A percentile compares a stretch with the other conserved stretches of the same genome.
Conservation (phyloP, 495 filamentous ascomycete species). For the Penicillium samsonianum region DNA sequence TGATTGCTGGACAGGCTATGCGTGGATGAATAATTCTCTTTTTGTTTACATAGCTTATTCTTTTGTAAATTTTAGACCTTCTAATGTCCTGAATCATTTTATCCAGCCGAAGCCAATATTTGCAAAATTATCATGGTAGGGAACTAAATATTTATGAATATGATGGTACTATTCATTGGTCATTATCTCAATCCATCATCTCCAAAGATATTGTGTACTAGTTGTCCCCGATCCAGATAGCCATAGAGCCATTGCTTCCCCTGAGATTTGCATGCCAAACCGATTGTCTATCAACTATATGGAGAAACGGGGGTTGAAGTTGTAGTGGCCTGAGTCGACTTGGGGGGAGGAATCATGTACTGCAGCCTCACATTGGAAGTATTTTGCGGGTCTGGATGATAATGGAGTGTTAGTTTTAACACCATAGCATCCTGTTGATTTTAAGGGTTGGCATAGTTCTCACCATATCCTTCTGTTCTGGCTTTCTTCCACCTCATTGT, state of each 20-base stretch:
- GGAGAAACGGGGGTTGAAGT: not conserved
- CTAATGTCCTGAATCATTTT: not conserved
- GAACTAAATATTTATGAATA: not conserved
- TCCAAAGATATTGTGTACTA: not conserved
- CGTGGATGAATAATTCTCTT: constrained; percentile 11
- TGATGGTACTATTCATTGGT: not conserved
- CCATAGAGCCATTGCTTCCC: not conserved
- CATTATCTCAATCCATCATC: not conserved
- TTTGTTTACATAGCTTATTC: constrained; percentile 2
- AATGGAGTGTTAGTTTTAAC: not conserved
- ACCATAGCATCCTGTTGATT: not conserved
- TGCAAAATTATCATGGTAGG: not conserved
- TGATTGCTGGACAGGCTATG: not conserved
- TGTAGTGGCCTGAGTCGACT: not conserved
- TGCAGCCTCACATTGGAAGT: not conserved
- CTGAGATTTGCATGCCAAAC: not conserved
- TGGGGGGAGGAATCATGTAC: not conserved
- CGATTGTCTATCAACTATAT: not conserved
- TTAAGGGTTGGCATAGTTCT: not conserved
- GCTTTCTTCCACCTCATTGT: not conserved
- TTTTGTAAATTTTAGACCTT: not conserved
- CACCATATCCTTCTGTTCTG: not conserved
- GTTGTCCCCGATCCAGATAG: not conserved
- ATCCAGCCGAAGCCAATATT: not conserved
- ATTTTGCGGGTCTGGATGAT: not conserved